Evolutionary conservation across 2,329 filamentous ascomycete species (phyloP).

Genomic region (Paecilomyces variotii): DNA sequence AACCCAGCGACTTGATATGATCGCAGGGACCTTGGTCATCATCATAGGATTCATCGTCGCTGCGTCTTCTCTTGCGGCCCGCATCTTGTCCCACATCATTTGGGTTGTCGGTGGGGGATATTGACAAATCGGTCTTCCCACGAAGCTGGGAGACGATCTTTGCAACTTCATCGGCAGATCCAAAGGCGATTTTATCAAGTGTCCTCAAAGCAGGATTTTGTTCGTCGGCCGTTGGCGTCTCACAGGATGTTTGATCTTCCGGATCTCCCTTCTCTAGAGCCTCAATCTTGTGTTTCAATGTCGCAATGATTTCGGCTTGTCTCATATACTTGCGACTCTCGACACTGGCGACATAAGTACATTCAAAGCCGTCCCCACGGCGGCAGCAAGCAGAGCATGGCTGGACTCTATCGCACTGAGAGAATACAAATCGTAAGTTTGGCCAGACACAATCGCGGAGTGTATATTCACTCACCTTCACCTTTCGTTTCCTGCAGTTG

Average conservation of each 20-base stretch:
- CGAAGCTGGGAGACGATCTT: background rate
- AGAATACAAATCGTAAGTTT: background rate
- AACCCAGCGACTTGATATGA: background rate
- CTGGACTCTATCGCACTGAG: background rate
- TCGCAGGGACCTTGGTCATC: background rate
- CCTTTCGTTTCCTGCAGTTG: background rate
- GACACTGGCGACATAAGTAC: background rate
- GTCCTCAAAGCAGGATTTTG: background rate
- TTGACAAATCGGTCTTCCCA: background rate
- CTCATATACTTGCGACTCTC: constrained; percentile 1
- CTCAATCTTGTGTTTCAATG: background rate
- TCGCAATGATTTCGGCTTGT: background rate
- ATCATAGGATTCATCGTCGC: background rate
- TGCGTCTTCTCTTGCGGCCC: background rate
- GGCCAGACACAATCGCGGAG: background rate
- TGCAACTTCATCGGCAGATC: background rate
- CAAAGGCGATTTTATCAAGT: background rate
- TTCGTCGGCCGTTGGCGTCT: background rate
- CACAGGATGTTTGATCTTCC: background rate
- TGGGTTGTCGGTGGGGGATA: background rate
- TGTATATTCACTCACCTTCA: background rate
- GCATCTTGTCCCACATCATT: background rate
- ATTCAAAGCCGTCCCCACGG: background rate
- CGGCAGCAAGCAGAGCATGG: background rate
- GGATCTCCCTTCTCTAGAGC: background rate